phyloP scores from a whole-genome alignment of 2,329 filamentous ascomycete genomes.

The Fusarium setosum region DNA sequence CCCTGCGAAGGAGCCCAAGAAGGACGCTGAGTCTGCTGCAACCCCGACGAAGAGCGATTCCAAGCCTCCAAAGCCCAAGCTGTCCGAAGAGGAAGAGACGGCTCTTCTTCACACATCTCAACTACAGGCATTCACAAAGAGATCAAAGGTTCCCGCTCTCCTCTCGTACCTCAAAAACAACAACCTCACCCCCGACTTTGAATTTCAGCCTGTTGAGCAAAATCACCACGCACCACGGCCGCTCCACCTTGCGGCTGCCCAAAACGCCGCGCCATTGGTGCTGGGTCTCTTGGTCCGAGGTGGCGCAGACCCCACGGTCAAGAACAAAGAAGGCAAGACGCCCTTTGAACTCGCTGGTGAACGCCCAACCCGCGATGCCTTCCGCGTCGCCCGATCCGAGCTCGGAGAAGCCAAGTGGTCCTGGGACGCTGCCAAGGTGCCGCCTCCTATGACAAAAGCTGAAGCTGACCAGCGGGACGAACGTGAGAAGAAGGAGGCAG shows the following conservation, averaged over 20 bases:
- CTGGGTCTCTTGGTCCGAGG: constrained; percentile 80
- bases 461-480: constrained; percentile 78
- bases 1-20: constrained; percentile 67
- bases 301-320: constrained; percentile 76
- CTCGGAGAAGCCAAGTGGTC: constrained; percentile 81
- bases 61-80: constrained; percentile 71
- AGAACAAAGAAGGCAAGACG: constrained; percentile 82
- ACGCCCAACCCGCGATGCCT: constrained; percentile 86
- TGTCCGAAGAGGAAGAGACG: constrained; percentile 85
- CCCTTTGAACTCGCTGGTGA: constrained; percentile 91
- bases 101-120: constrained; percentile 88
- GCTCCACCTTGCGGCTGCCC: constrained; percentile 86
- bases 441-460: constrained; percentile 73
- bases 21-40: constrained; percentile 50
- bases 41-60: constrained; percentile 51
- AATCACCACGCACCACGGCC: constrained; percentile 86
- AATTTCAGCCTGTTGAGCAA: constrained; percentile 77
- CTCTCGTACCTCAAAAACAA: constrained; percentile 87
- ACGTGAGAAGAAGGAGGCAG: constrained; percentile 76
- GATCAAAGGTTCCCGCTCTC: constrained; percentile 89
- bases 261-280: constrained; percentile 83
- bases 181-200: constrained; percentile 75
- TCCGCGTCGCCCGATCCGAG: constrained; percentile 86
- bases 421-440: constrained; percentile 83
- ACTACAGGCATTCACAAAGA: constrained; percentile 85